These are phyloP conservation scores for Calocybe cyanea DNA, from an alignment of 768 basidiomycete genomes.

Conservation along the genomic window DNA sequence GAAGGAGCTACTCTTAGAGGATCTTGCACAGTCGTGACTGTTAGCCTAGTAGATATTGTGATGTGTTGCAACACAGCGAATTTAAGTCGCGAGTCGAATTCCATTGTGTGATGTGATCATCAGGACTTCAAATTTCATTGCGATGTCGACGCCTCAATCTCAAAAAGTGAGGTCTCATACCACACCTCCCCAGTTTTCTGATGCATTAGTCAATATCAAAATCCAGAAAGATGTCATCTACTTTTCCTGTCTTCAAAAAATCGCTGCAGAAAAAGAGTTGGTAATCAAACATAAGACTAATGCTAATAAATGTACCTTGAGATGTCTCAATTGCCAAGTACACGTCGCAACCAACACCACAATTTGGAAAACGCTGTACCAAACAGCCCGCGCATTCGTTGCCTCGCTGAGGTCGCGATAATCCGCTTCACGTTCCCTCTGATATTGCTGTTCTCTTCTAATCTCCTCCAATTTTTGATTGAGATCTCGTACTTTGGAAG, in stretches of 20 bases:
- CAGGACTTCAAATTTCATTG: slow-evolving; percentile 45
- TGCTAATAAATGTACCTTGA: slow-evolving; percentile 61
- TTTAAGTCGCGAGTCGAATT: slow-evolving; percentile 40
- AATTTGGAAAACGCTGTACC: slow-evolving; percentile 92
- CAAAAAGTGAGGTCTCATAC: slow-evolving; percentile 42
- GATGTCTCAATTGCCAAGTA: slow-evolving; percentile 89
- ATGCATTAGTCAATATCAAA: too few relatives aligned
- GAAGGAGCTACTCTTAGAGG: slow-evolving; percentile 61
- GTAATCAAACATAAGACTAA: neutral
- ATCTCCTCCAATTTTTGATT: slow-evolving; percentile 94
- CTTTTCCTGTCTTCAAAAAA: slow-evolving; percentile 88
- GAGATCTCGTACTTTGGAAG: slow-evolving; percentile 82
- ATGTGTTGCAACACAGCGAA: too few relatives aligned
- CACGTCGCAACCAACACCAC: slow-evolving; percentile 80
- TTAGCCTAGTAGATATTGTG: too few relatives aligned
- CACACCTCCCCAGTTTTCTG: slow-evolving; percentile 23
- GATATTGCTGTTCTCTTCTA: slow-evolving; percentile 94
- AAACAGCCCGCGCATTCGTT: slow-evolving; percentile 91
- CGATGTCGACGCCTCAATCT: slow-evolving; percentile 34
- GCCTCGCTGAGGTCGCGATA: slow-evolving; percentile 85
- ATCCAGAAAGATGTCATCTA: slow-evolving; percentile 31
- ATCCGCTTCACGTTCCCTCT: slow-evolving; percentile 90
- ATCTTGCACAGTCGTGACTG: too few relatives aligned
- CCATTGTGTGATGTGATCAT: slow-evolving; percentile 41
- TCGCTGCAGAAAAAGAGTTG: slow-evolving; percentile 38